Evolutionary conservation across 2,329 filamentous ascomycete species (phyloP).

Genomic region (Lachnellula arida): DNA sequence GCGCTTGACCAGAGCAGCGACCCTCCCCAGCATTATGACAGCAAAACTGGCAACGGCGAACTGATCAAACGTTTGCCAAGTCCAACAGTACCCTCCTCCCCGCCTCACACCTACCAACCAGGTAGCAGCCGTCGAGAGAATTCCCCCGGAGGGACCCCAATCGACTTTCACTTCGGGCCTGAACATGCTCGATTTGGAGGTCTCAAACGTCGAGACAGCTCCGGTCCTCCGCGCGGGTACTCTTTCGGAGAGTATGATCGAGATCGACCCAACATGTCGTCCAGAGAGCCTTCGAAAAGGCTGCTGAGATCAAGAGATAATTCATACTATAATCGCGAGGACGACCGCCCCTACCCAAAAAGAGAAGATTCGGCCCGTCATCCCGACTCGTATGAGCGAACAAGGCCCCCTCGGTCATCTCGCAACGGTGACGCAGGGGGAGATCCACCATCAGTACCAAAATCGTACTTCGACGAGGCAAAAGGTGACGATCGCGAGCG

Average conservation of each 20-base stretch:
- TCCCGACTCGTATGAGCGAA: slow-evolving; percentile 21
- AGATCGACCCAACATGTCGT: slow-evolving; percentile 14
- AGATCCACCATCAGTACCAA: slow-evolving; percentile 17
- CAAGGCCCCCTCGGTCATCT: slow-evolving; percentile 25
- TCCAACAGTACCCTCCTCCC: slow-evolving; percentile 9
- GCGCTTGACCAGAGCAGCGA: slow-evolving; percentile 18
- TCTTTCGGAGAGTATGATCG: slow-evolving; percentile 20
- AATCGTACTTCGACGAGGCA: slow-evolving; percentile 23
- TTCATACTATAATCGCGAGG: slow-evolving; percentile 9
- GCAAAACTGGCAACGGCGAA: slow-evolving; percentile 19
- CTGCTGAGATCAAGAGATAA: slow-evolving; percentile 18
- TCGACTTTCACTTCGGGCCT: slow-evolving; percentile 11
- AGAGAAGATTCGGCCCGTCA: slow-evolving; percentile 13
- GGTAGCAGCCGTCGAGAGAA: slow-evolving; percentile 5
- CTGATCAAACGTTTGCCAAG: slow-evolving; percentile 17
- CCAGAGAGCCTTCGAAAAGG: slow-evolving; percentile 9
- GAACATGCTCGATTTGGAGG: slow-evolving; percentile 3
- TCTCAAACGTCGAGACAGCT: slow-evolving; percentile 19
- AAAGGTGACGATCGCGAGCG: slow-evolving; percentile 11
- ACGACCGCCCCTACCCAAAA: no score
- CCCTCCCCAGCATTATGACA: slow-evolving; percentile 18
- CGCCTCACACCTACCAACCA: slow-evolving; percentile 14
- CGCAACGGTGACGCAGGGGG: slow-evolving; percentile 20
- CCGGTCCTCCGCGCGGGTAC: slow-evolving; percentile 9
- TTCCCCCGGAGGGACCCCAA: slow-evolving; percentile 19